Conservation (phyloP, 148 eudicot genomes). For the Silene conica region DNA sequence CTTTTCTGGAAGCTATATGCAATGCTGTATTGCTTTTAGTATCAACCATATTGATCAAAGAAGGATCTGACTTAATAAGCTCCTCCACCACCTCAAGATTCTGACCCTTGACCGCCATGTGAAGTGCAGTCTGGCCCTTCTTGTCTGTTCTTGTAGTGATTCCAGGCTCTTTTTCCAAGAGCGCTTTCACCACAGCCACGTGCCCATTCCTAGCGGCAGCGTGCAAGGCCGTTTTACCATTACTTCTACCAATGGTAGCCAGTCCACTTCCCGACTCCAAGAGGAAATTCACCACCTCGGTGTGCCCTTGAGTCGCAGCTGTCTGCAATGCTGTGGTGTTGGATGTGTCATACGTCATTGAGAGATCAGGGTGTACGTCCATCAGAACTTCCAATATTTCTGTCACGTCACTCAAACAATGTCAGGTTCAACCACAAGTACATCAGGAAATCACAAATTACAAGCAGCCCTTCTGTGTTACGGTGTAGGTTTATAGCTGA, state of each 20-base stretch:
- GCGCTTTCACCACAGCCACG: conserved; percentile 64
- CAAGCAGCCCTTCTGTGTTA: too few species aligned
- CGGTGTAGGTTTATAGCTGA: too few species aligned
- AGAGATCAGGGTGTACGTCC: conserved; percentile 78
- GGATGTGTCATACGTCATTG: conserved; percentile 71
- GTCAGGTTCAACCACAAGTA: conserved; percentile 7
- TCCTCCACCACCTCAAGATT: conserved; percentile 68
- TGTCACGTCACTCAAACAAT: conserved; percentile 28
- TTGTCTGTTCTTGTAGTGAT: conserved; percentile 62
- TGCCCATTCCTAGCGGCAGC: conserved; percentile 89
- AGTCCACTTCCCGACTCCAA: conserved; percentile 63
- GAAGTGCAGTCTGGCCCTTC: conserved; percentile 94
- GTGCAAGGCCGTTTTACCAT: conserved; percentile 85
- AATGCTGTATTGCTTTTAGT: conserved; percentile 70
- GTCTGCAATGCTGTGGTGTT: conserved; percentile 87
- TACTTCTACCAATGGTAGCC: conserved; percentile 67
- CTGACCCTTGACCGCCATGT: conserved; percentile 90
- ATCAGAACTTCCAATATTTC: conserved; percentile 60
- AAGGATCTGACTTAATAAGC: conserved; percentile 61
- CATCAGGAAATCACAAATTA: too few species aligned
- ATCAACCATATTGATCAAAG: conserved; percentile 58
- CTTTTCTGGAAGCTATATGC: conserved; percentile 80
- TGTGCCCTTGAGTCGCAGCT: conserved; percentile 82
- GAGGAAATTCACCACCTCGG: conserved; percentile 57
- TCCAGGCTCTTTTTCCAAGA: conserved; percentile 56